Conservation (phyloP, 352 stramenopile genomes). For the Pythium folliculosum region DNA sequence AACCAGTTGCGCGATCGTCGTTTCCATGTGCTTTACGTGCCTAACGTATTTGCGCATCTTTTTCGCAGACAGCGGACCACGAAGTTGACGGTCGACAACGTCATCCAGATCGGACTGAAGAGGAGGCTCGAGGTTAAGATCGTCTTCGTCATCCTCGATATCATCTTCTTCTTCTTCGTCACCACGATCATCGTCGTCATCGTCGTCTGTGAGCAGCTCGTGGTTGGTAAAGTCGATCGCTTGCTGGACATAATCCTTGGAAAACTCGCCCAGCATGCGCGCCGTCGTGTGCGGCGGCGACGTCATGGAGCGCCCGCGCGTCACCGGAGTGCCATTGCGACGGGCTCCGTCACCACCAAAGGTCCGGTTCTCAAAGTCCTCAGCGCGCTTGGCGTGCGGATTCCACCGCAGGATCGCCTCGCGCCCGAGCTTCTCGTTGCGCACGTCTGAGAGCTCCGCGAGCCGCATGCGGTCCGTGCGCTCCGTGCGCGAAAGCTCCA, state of each 20-base stretch:
- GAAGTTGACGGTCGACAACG: conserved; percentile 21
- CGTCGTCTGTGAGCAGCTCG: conserved; percentile 49
- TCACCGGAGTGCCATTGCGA: conserved; percentile 14
- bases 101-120: conserved; percentile 19
- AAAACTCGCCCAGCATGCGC: conserved; percentile 62
- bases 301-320: conserved; percentile 19
- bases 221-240: conserved; percentile 66
- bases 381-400: conserved; percentile 34
- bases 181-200: conserved; percentile 30
- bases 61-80: conserved; percentile 37
- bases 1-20: conserved; percentile 74
- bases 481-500: conserved; percentile 53
- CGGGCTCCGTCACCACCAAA: conserved; percentile 16
- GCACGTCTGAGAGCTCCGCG: conserved; percentile 74
- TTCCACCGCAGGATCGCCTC: conserved; percentile 49
- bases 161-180: conserved; percentile 21
- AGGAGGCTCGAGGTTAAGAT: conserved; percentile 16
- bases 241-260: conserved; percentile 77
- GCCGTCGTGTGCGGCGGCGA: conserved; percentile 38
- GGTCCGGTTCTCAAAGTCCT: conserved; percentile 18
- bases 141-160: conserved; percentile 25
- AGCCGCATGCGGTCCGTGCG: conserved; percentile 76
- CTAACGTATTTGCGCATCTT: conserved; percentile 51
- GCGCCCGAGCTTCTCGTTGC: conserved; percentile 45
- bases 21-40: conserved; percentile 79